Evolutionary conservation across 129 eudicot species (phyloP).

Genomic region (Pseudognaphalium luteoalbum): DNA sequence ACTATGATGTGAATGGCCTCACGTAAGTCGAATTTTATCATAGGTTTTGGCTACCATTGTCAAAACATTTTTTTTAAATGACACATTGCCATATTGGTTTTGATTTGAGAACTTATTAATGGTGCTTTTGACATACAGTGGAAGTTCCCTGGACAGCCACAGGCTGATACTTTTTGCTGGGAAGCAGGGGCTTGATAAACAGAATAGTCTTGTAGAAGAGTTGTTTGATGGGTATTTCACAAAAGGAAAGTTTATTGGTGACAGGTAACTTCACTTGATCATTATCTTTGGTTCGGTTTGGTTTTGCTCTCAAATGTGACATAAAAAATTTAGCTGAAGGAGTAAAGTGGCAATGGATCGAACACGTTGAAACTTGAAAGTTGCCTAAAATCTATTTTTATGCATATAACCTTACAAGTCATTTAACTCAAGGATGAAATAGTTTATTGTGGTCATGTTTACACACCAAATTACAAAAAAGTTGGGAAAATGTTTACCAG

Average conservation of each 20-base stretch:
- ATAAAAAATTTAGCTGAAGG: background rate
- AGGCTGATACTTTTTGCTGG: constrained; percentile 91
- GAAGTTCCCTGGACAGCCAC: constrained; percentile 90
- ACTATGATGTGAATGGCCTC: constrained; percentile 71
- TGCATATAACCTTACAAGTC: no score
- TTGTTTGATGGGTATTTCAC: constrained; percentile 86
- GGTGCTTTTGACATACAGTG: constrained; percentile 48
- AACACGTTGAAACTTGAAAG: background rate
- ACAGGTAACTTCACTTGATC: constrained; percentile 46
- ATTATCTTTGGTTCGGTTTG: background rate
- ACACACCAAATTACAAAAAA: background rate
- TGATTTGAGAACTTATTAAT: constrained; percentile 1
- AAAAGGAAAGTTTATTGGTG: constrained; percentile 85
- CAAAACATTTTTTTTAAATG: no score
- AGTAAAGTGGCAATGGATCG: background rate
- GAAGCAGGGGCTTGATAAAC: constrained; percentile 75
- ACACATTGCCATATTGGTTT: background rate
- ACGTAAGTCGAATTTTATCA: constrained; percentile 60
- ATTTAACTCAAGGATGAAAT: no score
- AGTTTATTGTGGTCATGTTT: background rate
- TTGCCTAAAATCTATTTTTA: background rate
- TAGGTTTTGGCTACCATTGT: background rate
- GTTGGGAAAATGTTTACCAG: background rate
- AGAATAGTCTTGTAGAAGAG: constrained; percentile 85
- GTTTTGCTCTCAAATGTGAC: background rate